Conservation (phyloP, 352 stramenopile genomes). For the Phytophthora sp. region DNA sequence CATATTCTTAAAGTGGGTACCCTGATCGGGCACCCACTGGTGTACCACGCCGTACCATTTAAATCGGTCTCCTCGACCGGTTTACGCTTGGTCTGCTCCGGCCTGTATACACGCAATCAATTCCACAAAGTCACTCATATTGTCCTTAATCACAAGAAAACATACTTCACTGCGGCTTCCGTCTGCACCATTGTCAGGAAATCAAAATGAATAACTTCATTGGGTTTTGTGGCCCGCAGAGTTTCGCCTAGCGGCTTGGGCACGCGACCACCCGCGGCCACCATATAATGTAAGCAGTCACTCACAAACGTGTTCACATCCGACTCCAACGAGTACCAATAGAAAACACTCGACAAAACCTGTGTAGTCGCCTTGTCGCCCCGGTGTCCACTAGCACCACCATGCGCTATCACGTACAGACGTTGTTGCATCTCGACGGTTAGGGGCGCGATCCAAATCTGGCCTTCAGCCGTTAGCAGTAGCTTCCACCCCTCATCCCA, state of each 20-base stretch:
- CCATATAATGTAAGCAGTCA: background rate
- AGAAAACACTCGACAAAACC: no score
- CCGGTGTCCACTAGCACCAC: background rate
- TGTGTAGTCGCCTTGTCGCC: background rate
- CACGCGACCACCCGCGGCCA: background rate
- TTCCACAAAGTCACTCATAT: background rate
- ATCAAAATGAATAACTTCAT: background rate
- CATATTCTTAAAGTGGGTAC: background rate
- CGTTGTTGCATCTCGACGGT: background rate
- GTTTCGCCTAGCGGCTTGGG: background rate
- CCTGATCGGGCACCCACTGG: background rate
- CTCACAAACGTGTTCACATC: no score
- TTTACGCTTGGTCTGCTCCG: background rate
- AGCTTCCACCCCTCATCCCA: no score
- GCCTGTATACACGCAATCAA: background rate
- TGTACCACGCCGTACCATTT: background rate
- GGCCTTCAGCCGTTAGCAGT: no score
- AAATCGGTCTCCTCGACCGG: slow-evolving; percentile 15
- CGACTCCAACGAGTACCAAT: no score
- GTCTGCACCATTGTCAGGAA: background rate
- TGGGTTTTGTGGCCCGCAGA: background rate
- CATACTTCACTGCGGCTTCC: background rate
- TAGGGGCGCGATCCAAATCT: no score
- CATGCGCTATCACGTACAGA: background rate
- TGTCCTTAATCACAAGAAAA: background rate